Evolutionary conservation across 2,329 filamentous ascomycete species (phyloP), one percentile per base, ranked within the genome.

Genomic region (Epichloe elymi): DNA sequence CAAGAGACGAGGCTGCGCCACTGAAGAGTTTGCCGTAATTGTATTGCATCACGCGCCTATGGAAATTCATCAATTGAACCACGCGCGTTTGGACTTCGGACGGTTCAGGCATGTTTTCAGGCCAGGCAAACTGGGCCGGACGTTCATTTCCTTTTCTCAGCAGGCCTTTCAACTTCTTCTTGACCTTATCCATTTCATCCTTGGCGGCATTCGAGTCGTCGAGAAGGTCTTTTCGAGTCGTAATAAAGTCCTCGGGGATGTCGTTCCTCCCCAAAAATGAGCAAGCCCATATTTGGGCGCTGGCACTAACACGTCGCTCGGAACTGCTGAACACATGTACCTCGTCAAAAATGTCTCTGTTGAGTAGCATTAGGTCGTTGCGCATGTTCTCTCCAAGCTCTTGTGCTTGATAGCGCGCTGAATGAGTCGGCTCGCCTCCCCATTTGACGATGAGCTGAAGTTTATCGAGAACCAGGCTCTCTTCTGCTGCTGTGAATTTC

Each of bases 141-240:
- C 91, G 87, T 62, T 93, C 86, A 55, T 89, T 88, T n/a, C 91
- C 93, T 66, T 95, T 87, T 33, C 93, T 83, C 52, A 98, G 70
- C 19, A 98, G 75, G 1, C 88, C 84, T 71, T 98, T 98, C 30
- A 98, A 78, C 80, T 95, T 96, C 79, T 98, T 98, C 76, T 98
- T 98, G 51, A 98, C 93, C 69, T 95, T 96, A 70, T 98, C 94
- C 86, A 96, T 98, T 62, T 95, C 89, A 65, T 98, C 93, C 66
- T 98, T 98, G 52, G 93, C 93, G 4, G 93, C 93, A 66, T 98
- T 98, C 0, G 90, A 97, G 64, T 98, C 93, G 65, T 98, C 93
- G 3, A 98, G 73, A 6, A 98, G 76, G 67, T 97, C 90, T 65
- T 98, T 98, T 49, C 93, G 83, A 51, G 97, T 84, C 36, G 82